Conservation (phyloP, 2,329 filamentous ascomycete genomes). For the Fusarium nurragi region DNA sequence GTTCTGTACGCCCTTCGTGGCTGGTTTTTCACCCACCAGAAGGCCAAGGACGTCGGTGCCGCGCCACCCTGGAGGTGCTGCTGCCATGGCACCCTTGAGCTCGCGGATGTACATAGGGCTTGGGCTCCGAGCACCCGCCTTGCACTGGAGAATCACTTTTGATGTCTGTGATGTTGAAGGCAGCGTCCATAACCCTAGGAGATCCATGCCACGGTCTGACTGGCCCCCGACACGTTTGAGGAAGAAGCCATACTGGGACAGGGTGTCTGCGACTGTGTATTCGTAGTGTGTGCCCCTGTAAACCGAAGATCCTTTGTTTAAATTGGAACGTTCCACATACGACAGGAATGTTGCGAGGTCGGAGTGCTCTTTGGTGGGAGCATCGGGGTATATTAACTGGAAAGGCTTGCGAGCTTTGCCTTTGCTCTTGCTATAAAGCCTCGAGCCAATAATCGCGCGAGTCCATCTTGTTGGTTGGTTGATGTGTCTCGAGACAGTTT, state of each 20-base stretch:
- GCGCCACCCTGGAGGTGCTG: constrained; percentile 78
- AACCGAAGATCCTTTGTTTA: constrained; percentile 65
- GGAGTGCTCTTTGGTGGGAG: constrained; percentile 63
- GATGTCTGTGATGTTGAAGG: constrained; percentile 52
- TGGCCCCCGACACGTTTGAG: constrained; percentile 72
- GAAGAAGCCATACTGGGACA: constrained; percentile 70
- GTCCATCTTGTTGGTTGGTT: neutral
- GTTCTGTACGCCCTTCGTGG: constrained; percentile 82
- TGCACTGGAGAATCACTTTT: constrained; percentile 73
- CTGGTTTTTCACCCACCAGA: constrained; percentile 72
- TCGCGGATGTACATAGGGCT: constrained; percentile 74
- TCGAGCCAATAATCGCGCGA: neutral
- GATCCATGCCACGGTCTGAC: constrained; percentile 77
- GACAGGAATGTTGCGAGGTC: constrained; percentile 71
- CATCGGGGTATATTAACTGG: constrained; percentile 55
- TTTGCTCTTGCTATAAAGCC: constrained; percentile 15
- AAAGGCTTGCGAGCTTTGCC: neutral
- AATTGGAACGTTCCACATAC: constrained; percentile 66
- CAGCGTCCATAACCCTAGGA: constrained; percentile 75
- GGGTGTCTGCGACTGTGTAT: constrained; percentile 68
- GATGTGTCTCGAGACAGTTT: constrained; percentile 1
- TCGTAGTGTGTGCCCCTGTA: constrained; percentile 82
- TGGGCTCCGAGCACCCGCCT: constrained; percentile 62
- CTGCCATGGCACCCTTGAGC: constrained; percentile 79
- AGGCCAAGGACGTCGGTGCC: constrained; percentile 73